These are phyloP conservation scores for Dipteronia sinensis DNA, from an alignment of 345 rosid genomes.

Conservation along the genomic window DNA sequence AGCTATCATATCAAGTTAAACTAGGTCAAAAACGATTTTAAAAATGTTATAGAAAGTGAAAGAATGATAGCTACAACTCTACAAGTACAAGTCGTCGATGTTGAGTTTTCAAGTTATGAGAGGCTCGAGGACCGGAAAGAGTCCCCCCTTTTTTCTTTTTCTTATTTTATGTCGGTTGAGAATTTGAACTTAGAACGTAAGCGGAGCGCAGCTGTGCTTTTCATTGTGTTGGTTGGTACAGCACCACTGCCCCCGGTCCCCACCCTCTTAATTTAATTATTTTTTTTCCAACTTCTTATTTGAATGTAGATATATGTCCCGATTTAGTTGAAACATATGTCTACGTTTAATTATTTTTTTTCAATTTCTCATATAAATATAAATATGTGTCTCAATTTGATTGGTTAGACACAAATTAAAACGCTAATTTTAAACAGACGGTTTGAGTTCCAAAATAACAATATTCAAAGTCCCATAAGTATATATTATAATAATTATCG, in stretches of 20 bases:
- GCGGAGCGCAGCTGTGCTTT: neutral
- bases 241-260: neutral
- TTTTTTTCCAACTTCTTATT: no score
- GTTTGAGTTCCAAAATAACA: no score
- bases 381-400: no score
- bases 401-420: no score
- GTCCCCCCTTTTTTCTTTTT: neutral
- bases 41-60: neutral
- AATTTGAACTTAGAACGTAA: slow-evolving; percentile 6
- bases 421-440: no score
- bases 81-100: no score
- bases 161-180: slow-evolving; percentile 6
- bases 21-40: neutral
- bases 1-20: neutral
- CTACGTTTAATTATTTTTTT: no score
- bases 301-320: no score
- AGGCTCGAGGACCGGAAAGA: neutral
- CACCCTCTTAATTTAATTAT: no score
- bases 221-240: neutral
- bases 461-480: no score
- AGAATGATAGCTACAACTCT: neutral
- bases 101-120: neutral
- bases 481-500: neutral
- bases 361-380: no score
- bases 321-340: no score